Percentiles rank a stretch among this genome's conserved stretches.
Conservation (phyloP, 2,329 filamentous ascomycete genomes). For the Stachybotrys chartarum region DNA sequence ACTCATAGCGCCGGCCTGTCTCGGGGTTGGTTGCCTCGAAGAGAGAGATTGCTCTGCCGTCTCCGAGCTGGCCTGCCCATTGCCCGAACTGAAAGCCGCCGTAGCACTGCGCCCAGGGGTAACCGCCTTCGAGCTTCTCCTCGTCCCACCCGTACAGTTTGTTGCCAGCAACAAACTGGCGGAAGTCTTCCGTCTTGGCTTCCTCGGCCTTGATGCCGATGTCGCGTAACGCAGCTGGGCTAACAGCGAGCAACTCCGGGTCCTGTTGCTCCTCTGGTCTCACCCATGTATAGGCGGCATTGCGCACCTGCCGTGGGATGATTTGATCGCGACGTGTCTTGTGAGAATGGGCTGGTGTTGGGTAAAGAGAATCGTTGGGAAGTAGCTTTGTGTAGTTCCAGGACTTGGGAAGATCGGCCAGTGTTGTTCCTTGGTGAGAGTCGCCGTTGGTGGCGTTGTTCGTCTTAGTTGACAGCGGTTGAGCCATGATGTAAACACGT, state of each 20-base stretch:
- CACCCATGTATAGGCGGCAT: constrained; percentile 85
- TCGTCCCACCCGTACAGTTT: constrained; percentile 73
- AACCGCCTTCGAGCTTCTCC: constrained; percentile 59
- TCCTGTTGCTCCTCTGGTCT: constrained; percentile 66
- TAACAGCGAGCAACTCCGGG: constrained; percentile 76
- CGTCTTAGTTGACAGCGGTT: background rate
- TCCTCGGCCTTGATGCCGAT: constrained; percentile 68
- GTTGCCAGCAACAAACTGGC: constrained; percentile 72
- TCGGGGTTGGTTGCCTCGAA: constrained; percentile 78
- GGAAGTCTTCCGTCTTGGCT: constrained; percentile 65
- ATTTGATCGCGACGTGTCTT: constrained; percentile 70
- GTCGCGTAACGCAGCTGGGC: constrained; percentile 69
- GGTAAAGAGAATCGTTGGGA: constrained; percentile 69
- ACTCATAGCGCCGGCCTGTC: constrained; percentile 70
- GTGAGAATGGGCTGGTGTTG: constrained; percentile 76
- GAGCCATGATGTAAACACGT: constrained; percentile 19
- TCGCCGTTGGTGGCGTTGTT: constrained; percentile 15
- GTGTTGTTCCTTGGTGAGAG: constrained; percentile 23
- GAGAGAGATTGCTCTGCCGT: constrained; percentile 87
- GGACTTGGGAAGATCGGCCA: constrained; percentile 54
- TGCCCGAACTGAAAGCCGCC: constrained; percentile 75
- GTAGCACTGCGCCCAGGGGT: constrained; percentile 98
- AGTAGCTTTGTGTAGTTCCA: constrained; percentile 61
- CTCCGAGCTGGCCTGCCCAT: constrained; percentile 94
- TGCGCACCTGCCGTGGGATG: constrained; percentile 73